These are phyloP conservation scores for Massarina eburnea DNA, from an alignment of 2,329 filamentous ascomycete genomes.

Conservation along the genomic window DNA sequence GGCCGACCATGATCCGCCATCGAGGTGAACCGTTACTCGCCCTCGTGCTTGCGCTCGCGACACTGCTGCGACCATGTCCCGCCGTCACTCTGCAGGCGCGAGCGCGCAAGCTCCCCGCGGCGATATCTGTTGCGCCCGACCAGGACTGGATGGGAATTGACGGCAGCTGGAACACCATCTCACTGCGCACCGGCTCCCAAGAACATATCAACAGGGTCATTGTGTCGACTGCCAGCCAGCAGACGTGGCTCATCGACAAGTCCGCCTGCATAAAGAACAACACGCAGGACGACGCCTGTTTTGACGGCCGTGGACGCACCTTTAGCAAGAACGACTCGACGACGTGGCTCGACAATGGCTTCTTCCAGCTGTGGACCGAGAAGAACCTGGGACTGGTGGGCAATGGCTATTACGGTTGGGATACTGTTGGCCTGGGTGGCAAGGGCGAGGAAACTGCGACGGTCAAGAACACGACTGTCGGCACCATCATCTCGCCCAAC, in stretches of 20 bases:
- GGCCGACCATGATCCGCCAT: conserved; percentile 25
- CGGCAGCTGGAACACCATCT: conserved; percentile 66
- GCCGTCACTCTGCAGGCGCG: conserved; percentile 22
- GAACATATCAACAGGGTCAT: conserved; percentile 57
- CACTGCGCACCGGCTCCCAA: conserved; percentile 59
- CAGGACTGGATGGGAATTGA: conserved; percentile 44
- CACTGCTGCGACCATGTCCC: conserved; percentile 18
- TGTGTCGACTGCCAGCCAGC: conserved; percentile 68
- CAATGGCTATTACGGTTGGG: conserved; percentile 67
- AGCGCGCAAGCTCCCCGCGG: conserved; percentile 30
- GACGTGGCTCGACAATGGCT: conserved; percentile 61
- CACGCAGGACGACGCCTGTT: conserved; percentile 52
- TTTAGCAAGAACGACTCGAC: conserved; percentile 58
- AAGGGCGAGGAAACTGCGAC: conserved; percentile 44
- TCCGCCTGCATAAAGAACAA: conserved; percentile 25
- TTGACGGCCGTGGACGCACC: conserved; percentile 58
- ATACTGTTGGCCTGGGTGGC: conserved; percentile 46
- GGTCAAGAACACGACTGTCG: conserved; percentile 47
- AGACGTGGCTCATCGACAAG: conserved; percentile 66
- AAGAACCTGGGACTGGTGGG: conserved; percentile 58
- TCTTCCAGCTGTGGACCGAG: conserved; percentile 62
- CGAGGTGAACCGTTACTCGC: conserved; percentile 16
- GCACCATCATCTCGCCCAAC: conserved; percentile 41
- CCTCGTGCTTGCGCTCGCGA: conserved; percentile 8
- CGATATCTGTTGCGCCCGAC: conserved; percentile 37